phyloP scores from a whole-genome alignment of 2,329 filamentous ascomycete genomes.

The Acarospora socialis region DNA sequence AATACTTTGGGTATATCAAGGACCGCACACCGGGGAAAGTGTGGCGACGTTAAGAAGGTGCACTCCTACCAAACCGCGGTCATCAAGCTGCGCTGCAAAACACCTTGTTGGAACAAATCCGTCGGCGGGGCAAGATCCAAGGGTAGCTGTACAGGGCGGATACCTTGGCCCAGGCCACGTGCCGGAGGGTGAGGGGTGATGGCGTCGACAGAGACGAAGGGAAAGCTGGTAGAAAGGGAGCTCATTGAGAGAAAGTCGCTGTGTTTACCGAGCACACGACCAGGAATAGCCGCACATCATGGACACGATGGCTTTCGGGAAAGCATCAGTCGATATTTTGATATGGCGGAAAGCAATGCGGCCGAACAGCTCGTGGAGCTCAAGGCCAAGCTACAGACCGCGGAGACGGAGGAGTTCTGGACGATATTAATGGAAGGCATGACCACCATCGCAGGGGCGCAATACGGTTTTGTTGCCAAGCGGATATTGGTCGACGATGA shows the following conservation, averaged over 20 bases:
- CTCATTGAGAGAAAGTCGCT: constrained; percentile 30
- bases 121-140: no score
- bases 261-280: constrained; percentile 26
- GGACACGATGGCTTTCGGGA: constrained; percentile 31
- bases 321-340: constrained; percentile 24
- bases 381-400: constrained; percentile 40
- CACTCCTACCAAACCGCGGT: no score
- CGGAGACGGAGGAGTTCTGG: constrained; percentile 50
- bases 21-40: no score
- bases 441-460: constrained; percentile 46
- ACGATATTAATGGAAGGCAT: constrained; percentile 47
- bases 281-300: constrained; percentile 30
- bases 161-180: no score
- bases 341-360: constrained; percentile 43
- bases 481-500: constrained; percentile 46
- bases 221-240: no score
- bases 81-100: no score
- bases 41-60: no score
- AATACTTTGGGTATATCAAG: no score
- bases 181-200: no score
- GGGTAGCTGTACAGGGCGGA: no score
- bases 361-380: constrained; percentile 45
- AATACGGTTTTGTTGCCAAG: constrained; percentile 56
- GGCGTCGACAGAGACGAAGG: no score
- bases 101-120: no score